Percentiles rank a stretch among this genome's conserved stretches.
Conservation (phyloP, 2,329 filamentous ascomycete species). For the Exophiala dermatitidis region DNA sequence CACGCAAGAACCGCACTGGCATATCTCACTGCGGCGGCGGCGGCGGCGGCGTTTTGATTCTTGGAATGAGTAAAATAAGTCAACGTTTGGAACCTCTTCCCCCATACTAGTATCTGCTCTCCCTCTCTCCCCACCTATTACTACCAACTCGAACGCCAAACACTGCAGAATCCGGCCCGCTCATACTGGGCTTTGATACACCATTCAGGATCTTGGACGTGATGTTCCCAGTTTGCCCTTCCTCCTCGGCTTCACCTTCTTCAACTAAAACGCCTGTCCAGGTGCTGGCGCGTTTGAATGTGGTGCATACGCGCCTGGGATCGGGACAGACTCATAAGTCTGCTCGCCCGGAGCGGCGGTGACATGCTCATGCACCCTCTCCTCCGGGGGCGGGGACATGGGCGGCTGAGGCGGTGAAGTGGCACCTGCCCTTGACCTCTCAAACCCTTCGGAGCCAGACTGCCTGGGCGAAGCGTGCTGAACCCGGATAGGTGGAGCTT, state of each 20-base stretch:
- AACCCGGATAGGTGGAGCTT: slow-evolving; percentile 72
- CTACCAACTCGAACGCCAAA: too few species aligned
- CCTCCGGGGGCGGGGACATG: slow-evolving; percentile 31
- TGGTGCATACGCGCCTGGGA: slow-evolving; percentile 71
- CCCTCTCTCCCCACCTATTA: too few species aligned
- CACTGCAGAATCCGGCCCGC: too few species aligned
- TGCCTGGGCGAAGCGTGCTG: slow-evolving; percentile 67
- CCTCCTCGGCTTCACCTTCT: not conserved
- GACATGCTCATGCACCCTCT: slow-evolving; percentile 56
- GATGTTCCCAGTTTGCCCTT: not conserved
- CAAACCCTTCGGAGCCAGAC: slow-evolving; percentile 57
- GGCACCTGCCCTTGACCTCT: slow-evolving; percentile 39
- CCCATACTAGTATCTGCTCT: too few species aligned
- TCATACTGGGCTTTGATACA: too few species aligned
- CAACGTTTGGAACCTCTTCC: too few species aligned
- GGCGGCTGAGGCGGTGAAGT: slow-evolving; percentile 29
- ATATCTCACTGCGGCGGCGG: too few species aligned
- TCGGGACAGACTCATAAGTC: slow-evolving; percentile 77
- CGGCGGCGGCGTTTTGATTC: too few species aligned
- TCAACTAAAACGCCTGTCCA: slow-evolving; percentile 16
- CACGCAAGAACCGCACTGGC: too few species aligned
- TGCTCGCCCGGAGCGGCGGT: slow-evolving; percentile 70
- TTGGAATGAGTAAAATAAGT: too few species aligned
- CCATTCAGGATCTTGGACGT: not conserved
- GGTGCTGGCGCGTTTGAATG: slow-evolving; percentile 19